phyloP scores from a whole-genome alignment of 164 flowering plant genomes.

The Umbellularia californica region DNA sequence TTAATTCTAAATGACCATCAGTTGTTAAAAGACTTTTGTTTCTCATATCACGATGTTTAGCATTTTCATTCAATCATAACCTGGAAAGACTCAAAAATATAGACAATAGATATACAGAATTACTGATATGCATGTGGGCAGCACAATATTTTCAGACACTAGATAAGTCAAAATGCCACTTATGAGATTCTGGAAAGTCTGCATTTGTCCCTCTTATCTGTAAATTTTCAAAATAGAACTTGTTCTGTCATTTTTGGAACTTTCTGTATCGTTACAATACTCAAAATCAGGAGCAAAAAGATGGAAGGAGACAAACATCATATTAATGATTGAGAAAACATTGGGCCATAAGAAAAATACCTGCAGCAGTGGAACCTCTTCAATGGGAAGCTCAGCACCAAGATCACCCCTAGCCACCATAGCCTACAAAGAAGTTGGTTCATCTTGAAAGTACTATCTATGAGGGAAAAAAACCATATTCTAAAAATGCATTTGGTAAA shows the following conservation, averaged over 20 bases:
- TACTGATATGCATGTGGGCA: background rate
- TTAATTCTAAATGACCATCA: background rate
- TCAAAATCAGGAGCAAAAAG: too few relatives aligned
- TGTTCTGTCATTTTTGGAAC: too few relatives aligned
- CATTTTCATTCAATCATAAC: background rate
- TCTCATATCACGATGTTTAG: too few relatives aligned
- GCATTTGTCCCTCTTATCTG: background rate
- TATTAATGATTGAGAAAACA: background rate
- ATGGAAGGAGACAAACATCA: background rate
- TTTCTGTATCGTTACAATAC: too few relatives aligned
- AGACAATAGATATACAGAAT: background rate
- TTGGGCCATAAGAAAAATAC: constrained; percentile 1
- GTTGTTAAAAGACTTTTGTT: background rate
- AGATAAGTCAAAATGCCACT: background rate
- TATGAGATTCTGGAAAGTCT: background rate
- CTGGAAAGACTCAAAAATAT: background rate
- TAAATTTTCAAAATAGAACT: too few relatives aligned
- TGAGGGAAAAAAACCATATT: background rate
- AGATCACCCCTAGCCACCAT: constrained; percentile 27
- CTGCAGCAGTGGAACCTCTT: constrained; percentile 23
- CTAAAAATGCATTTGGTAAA: background rate
- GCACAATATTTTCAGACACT: background rate
- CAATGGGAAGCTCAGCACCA: constrained; percentile 24
- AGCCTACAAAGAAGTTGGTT: constrained; percentile 14
- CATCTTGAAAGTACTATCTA: background rate